Conservation (phyloP, 345 rosid genomes). For the Eutrema yunnanense region DNA sequence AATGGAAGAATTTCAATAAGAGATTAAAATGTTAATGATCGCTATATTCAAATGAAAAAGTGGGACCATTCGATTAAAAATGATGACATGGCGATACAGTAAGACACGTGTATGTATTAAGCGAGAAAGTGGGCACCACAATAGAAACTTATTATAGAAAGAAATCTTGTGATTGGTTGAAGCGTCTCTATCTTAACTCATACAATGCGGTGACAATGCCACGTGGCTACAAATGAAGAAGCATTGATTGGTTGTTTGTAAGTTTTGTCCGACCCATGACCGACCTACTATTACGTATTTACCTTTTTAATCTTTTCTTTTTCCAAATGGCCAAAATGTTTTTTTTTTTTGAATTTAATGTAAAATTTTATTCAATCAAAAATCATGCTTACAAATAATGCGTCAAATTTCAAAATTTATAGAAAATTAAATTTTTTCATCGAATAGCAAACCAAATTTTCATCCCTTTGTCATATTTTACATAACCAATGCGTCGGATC, state of each 20-base stretch:
- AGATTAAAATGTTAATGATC: background rate
- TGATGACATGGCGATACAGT: background rate
- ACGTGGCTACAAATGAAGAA: background rate
- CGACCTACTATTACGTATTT: constrained; percentile 10
- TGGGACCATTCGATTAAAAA: background rate
- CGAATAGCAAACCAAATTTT: no score
- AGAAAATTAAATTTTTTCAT: no score
- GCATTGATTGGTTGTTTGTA: background rate
- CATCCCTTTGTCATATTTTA: no score
- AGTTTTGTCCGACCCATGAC: background rate
- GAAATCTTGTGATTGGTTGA: background rate
- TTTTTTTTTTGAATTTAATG: no score
- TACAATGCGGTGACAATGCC: background rate
- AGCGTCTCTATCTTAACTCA: background rate
- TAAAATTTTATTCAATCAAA: no score
- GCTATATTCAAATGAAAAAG: background rate
- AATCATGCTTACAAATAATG: no score
- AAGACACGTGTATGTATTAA: background rate
- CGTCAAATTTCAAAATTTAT: no score
- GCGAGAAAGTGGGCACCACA: background rate
- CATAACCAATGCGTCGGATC: no score
- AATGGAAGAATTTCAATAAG: no score
- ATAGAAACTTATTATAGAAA: background rate
- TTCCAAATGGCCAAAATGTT: no score
- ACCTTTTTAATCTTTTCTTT: background rate